These are phyloP conservation scores for Apiospora hydei DNA, from an alignment of 2,329 filamentous ascomycete genomes.

Conservation along the genomic window DNA sequence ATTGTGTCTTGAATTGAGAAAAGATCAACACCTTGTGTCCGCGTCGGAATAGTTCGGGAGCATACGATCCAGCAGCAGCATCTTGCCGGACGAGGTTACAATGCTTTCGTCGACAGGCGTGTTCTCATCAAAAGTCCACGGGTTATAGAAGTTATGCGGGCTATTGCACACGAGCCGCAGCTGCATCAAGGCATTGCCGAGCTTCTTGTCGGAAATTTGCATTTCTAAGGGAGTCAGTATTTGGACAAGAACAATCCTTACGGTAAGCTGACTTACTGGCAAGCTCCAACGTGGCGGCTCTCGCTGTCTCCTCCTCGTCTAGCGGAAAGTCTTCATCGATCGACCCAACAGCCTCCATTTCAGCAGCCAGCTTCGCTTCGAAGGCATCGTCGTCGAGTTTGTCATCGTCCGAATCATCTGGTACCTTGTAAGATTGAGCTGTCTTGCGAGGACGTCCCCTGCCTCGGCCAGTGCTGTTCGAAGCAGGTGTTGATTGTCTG, in stretches of 20 bases:
- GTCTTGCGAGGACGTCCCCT: slow-evolving; percentile 60
- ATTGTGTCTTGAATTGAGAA: slow-evolving; percentile 93
- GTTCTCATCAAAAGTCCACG: slow-evolving; percentile 71
- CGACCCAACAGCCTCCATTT: slow-evolving; percentile 55
- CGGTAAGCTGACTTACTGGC: slow-evolving; percentile 67
- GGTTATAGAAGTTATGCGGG: slow-evolving; percentile 95
- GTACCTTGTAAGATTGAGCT: slow-evolving; percentile 57
- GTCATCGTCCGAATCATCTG: slow-evolving; percentile 67
- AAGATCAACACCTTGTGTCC: slow-evolving; percentile 95
- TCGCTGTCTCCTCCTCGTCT: slow-evolving; percentile 67
- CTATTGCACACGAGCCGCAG: slow-evolving; percentile 98
- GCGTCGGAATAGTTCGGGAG: slow-evolving; percentile 74
- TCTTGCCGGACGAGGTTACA: slow-evolving; percentile 90
- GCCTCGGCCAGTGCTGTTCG: slow-evolving; percentile 48
- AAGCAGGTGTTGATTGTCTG: slow-evolving; percentile 75
- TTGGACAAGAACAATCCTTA: not conserved
- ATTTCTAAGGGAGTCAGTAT: slow-evolving; percentile 59
- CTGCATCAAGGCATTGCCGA: slow-evolving; percentile 99
- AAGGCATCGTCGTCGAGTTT: slow-evolving; percentile 83
- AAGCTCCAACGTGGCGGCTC: slow-evolving; percentile 73
- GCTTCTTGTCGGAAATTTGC: slow-evolving; percentile 88
- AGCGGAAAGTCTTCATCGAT: slow-evolving; percentile 45
- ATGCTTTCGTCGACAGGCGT: slow-evolving; percentile 77
- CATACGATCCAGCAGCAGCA: slow-evolving; percentile 89
- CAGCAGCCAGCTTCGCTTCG: slow-evolving; percentile 76